Evolutionary conservation across 306 rosid genomes (phyloP).

Genomic region (Rubus parviflorus): DNA sequence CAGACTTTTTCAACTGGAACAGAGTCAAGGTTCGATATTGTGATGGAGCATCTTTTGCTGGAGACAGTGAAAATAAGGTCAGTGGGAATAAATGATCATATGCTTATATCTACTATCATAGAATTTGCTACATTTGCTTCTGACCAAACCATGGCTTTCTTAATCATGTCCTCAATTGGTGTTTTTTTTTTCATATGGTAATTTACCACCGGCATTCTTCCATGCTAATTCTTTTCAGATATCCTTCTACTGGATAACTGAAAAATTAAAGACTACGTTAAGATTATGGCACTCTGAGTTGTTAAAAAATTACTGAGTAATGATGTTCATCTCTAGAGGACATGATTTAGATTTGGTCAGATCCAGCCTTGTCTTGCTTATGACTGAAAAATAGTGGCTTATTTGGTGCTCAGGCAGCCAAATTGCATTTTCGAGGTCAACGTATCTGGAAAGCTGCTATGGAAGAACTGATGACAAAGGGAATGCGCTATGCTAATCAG

Average conservation of each 20-base stretch:
- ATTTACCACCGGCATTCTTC: background rate
- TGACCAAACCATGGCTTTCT: background rate
- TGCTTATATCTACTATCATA: background rate
- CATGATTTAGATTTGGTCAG: background rate
- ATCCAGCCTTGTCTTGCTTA: background rate
- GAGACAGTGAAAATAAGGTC: conserved; percentile 78
- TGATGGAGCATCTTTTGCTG: conserved; percentile 93
- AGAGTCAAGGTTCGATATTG: conserved; percentile 91
- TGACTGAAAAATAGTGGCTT: background rate
- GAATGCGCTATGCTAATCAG: conserved; percentile 83
- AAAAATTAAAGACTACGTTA: background rate
- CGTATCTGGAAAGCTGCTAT: conserved; percentile 85
- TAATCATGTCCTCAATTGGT: background rate
- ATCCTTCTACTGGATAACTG: background rate
- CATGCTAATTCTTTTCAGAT: background rate
- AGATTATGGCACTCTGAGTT: background rate
- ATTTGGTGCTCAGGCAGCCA: conserved; percentile 45
- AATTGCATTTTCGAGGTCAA: conserved; percentile 82
- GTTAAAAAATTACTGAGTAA: background rate
- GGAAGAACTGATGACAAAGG: conserved; percentile 78
- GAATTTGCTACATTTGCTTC: background rate
- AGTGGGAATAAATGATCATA: background rate
- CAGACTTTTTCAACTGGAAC: conserved; percentile 94
- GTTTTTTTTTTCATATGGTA: background rate
- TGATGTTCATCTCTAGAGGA: background rate